Conservation (phyloP, 1,284 basidiomycete genomes). For the Neonothopanus nambi region DNA sequence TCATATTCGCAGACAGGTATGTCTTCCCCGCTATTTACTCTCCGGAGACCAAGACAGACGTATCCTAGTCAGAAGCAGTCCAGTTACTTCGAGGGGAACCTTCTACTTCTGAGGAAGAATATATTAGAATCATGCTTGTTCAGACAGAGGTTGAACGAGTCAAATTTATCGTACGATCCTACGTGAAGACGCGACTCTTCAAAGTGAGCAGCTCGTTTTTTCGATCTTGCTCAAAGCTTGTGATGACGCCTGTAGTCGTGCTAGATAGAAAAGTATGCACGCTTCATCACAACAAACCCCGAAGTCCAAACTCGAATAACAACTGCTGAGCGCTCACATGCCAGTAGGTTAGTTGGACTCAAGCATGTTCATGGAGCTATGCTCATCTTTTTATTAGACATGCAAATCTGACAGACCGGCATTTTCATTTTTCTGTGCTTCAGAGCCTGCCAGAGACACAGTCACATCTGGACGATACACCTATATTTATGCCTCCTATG, state of each 20-base stretch:
- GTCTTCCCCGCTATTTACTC: slow-evolving; percentile 26
- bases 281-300: slow-evolving; percentile 69
- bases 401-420: slow-evolving; percentile 69
- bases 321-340: slow-evolving; percentile 78
- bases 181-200: slow-evolving; percentile 81
- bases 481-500: slow-evolving; percentile 75
- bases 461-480: slow-evolving; percentile 71
- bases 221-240: slow-evolving; percentile 7
- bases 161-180: slow-evolving; percentile 86
- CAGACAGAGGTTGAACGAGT: slow-evolving; percentile 92
- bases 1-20: slow-evolving; percentile 84
- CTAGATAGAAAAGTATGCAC: slow-evolving; percentile 86
- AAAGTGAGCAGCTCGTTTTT: slow-evolving; percentile 57
- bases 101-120: slow-evolving; percentile 84
- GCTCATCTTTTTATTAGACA: slow-evolving; percentile 48
- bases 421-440: slow-evolving; percentile 74
- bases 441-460: slow-evolving; percentile 78
- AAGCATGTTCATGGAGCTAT: neutral
- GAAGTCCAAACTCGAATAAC: slow-evolving; percentile 74
- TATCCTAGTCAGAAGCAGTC: slow-evolving; percentile 55
- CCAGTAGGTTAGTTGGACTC: slow-evolving; percentile 52
- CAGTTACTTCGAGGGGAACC: slow-evolving; percentile 76
- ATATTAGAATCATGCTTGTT: slow-evolving; percentile 87
- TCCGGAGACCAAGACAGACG: neutral
- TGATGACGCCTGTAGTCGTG: slow-evolving; percentile 3